Conservation (phyloP, 768 basidiomycete species). For the Russula abietina region DNA sequence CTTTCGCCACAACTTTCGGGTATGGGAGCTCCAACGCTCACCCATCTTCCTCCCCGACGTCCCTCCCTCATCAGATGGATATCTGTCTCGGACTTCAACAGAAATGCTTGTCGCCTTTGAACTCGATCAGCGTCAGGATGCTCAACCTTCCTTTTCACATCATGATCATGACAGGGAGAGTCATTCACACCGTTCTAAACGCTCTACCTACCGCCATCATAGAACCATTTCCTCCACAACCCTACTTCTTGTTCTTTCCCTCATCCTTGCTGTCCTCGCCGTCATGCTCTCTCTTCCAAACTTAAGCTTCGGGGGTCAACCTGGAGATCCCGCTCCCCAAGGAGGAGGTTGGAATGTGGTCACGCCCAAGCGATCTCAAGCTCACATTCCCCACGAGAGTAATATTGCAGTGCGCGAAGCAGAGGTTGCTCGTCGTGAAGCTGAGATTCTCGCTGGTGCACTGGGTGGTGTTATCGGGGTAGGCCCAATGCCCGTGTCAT, state of each 20-base stretch:
- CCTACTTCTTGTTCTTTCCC: slow-evolving; percentile 77
- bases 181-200: slow-evolving; percentile 52
- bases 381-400: slow-evolving; percentile 71
- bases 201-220: slow-evolving; percentile 63
- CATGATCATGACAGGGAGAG: slow-evolving; percentile 49
- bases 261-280: slow-evolving; percentile 81
- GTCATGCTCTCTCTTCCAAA: slow-evolving; percentile 85
- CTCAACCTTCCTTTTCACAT: slow-evolving; percentile 78
- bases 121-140: slow-evolving; percentile 70
- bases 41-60: too few species aligned
- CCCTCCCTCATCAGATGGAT: too few species aligned
- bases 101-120: slow-evolving; percentile 73
- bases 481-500: slow-evolving; percentile 38
- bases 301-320: slow-evolving; percentile 33
- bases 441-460: slow-evolving; percentile 75
- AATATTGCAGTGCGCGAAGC: slow-evolving; percentile 78
- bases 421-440: slow-evolving; percentile 84
- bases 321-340: slow-evolving; percentile 32
- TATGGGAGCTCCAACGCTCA: too few species aligned
- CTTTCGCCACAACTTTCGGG: too few species aligned
- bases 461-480: slow-evolving; percentile 70
- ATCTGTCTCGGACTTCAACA: too few species aligned
- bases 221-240: slow-evolving; percentile 88
- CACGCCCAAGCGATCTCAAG: slow-evolving; percentile 77
- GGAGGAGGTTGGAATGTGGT: slow-evolving; percentile 70